phyloP scores from a whole-genome alignment of 257 asterid species.

The Nicotiana undulata region DNA sequence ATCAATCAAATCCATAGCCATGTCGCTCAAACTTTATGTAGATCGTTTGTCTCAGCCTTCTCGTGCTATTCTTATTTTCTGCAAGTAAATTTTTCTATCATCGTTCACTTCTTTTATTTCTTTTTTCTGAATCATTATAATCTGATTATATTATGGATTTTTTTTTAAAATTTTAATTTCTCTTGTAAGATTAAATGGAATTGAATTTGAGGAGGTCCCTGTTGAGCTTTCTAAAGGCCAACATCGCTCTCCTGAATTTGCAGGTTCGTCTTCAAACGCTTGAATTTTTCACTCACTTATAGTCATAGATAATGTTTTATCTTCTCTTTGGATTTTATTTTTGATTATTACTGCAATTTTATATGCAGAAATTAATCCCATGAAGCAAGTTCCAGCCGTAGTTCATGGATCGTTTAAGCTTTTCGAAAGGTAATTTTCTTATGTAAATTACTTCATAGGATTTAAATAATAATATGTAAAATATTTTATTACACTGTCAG shows the following conservation, averaged over 20 bases:
- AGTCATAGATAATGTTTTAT: neutral
- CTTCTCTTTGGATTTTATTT: neutral
- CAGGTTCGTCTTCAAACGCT: constrained; percentile 26
- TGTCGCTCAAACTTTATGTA: constrained; percentile 60
- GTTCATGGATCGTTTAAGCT: constrained; percentile 82
- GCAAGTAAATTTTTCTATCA: constrained; percentile 52
- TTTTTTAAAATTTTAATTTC: constrained; percentile 2
- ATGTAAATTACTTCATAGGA: neutral
- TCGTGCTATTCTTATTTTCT: constrained; percentile 78
- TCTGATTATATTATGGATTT: neutral
- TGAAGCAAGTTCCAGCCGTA: constrained; percentile 80
- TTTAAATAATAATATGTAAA: too few species aligned
- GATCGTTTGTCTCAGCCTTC: constrained; percentile 94
- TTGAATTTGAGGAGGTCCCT: constrained; percentile 73
- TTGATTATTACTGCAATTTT: neutral
- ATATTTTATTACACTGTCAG: too few species aligned
- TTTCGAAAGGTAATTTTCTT: constrained; percentile 54
- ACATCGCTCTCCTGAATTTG: constrained; percentile 60
- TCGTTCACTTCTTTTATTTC: constrained; percentile 1
- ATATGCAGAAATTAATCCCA: constrained; percentile 54
- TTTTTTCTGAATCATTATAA: neutral
- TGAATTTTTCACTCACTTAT: neutral
- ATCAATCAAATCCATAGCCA: neutral
- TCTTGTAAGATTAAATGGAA: constrained; percentile 50
- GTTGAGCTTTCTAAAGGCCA: constrained; percentile 51